Conservation (phyloP, 805 yeast species). For the Wickerhamomyces xylosicus region DNA sequence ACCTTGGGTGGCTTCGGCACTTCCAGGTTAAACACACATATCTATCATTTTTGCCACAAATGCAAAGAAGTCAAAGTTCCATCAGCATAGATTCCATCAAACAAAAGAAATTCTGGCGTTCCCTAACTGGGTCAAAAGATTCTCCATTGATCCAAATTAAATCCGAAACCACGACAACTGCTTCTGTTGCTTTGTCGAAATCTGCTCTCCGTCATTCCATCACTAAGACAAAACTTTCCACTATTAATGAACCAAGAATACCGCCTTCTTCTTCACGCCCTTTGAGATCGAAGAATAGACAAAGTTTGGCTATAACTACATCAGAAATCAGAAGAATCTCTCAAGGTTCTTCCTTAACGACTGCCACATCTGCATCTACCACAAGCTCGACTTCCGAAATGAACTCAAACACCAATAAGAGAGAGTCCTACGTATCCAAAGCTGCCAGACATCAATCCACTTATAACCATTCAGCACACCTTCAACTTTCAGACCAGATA, state of each 20-base stretch:
- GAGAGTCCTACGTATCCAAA: neutral
- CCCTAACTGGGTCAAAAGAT: neutral
- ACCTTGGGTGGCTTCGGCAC: no score
- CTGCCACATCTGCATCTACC: no score
- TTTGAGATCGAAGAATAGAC: neutral
- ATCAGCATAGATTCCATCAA: neutral
- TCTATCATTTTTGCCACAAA: no score
- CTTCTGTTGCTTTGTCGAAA: no score
- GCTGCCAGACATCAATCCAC: neutral
- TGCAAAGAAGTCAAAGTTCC: neutral
- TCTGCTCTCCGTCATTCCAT: no score
- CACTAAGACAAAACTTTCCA: neutral
- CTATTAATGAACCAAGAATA: neutral
- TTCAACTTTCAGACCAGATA: neutral
- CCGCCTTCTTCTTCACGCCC: neutral
- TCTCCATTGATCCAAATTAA: neutral
- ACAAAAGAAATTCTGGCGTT: neutral
- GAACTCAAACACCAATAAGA: neutral
- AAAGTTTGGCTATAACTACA: neutral
- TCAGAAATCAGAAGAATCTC: neutral
- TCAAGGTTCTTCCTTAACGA: neutral
- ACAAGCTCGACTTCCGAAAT: no score
- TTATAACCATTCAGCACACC: neutral
- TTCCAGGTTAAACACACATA: no score
- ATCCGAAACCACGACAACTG: neutral